Evolutionary conservation across 1,139 yeast species (phyloP).

Genomic region (Pichia sp.): DNA sequence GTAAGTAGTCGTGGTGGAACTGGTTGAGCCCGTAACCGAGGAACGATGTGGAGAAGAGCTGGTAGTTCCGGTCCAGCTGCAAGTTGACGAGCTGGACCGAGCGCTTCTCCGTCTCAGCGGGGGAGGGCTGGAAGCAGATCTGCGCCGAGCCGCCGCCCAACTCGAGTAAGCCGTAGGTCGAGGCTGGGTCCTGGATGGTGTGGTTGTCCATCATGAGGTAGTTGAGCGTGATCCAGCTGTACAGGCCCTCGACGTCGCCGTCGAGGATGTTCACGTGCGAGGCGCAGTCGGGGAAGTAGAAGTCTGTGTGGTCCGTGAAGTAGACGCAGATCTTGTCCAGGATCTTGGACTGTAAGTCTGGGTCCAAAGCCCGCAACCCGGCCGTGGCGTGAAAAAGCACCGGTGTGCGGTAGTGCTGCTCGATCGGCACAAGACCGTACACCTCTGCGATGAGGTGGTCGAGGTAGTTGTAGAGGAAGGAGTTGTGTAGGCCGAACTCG

Average conservation of each 20-base stretch:
- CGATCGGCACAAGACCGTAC: conserved; percentile 55
- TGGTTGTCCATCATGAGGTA: conserved; percentile 60
- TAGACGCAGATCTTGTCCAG: conserved; percentile 54
- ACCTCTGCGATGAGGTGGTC: conserved; percentile 52
- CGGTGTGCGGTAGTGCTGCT: conserved; percentile 70
- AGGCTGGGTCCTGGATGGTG: conserved; percentile 35
- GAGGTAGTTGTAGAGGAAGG: conserved; percentile 61
- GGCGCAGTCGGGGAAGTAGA: conserved; percentile 53
- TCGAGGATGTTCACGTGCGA: conserved; percentile 64
- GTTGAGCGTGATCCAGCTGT: conserved; percentile 78
- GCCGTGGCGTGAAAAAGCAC: conserved; percentile 77
- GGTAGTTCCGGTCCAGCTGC: conserved; percentile 44
- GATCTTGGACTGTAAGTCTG: conserved; percentile 48
- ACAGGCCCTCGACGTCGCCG: conserved; percentile 76
- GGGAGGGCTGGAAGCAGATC: no score
- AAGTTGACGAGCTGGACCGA: conserved; percentile 44
- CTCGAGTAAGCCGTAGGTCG: conserved; percentile 68
- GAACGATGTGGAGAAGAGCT: conserved; percentile 67
- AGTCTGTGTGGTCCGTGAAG: conserved; percentile 47
- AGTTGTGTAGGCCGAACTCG: conserved; percentile 33
- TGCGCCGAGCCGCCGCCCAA: conserved; percentile 63
- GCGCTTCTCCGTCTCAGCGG: no score
- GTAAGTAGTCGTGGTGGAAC: conserved; percentile 51
- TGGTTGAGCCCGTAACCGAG: conserved; percentile 75
- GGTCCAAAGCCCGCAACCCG: conserved; percentile 66